Conservation (phyloP, 371 early-diverging fungal species). For the Amoeboaphelidium protococcarum region DNA sequence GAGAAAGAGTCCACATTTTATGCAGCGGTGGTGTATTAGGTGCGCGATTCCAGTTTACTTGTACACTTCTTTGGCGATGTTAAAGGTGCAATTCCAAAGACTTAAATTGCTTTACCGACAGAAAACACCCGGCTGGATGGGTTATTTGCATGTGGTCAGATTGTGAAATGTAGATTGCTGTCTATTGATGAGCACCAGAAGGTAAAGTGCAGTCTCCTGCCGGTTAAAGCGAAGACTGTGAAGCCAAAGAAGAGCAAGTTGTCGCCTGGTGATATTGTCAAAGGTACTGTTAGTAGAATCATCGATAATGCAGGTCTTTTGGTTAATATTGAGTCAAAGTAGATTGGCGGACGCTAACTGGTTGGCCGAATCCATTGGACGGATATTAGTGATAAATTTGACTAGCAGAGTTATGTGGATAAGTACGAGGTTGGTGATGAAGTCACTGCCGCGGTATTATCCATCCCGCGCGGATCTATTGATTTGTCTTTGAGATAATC, state of each 20-base stretch:
- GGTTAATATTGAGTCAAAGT: conserved; percentile 7
- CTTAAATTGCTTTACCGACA: conserved; percentile 4
- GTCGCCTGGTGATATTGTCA: conserved; percentile 20
- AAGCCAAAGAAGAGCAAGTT: conserved; percentile 23
- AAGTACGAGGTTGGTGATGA: not conserved
- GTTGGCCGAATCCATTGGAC: not conserved
- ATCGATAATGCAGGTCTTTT: conserved; percentile 16
- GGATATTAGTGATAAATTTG: conserved; percentile 1
- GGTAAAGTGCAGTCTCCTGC: conserved; percentile 25
- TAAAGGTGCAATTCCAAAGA: conserved; percentile 1
- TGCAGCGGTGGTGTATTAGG: conserved; percentile 32
- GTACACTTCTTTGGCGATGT: conserved; percentile 18
- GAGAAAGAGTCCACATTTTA: conserved; percentile 31
- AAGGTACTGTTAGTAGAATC: conserved; percentile 25
- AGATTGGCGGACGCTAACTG: conserved; percentile 5
- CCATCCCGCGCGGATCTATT: too few relatives aligned
- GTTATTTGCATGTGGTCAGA: conserved; percentile 43
- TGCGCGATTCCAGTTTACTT: conserved; percentile 21
- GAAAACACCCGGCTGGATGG: conserved; percentile 12
- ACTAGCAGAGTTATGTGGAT: not conserved
- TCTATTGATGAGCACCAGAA: conserved; percentile 25
- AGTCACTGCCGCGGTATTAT: too few relatives aligned
- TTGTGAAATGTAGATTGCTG: conserved; percentile 44
- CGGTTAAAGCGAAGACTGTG: conserved; percentile 2
- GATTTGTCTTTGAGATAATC: conserved; percentile 35